Conservation (phyloP, 2,329 filamentous ascomycete genomes). For the Aspergillus flavus region DNA sequence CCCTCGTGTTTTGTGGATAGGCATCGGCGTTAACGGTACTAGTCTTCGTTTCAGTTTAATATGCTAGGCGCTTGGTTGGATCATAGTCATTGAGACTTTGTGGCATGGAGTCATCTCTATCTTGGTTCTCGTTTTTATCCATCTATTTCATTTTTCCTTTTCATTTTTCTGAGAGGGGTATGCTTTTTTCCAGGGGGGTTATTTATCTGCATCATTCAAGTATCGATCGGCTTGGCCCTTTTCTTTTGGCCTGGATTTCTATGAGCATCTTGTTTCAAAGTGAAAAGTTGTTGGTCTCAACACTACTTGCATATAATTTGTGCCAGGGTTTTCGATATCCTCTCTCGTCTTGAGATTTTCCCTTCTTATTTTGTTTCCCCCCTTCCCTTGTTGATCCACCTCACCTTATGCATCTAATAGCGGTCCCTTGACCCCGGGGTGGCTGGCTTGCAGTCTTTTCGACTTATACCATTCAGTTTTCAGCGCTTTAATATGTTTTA, state of each 20-base stretch:
- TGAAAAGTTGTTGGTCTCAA: slow-evolving; percentile 18
- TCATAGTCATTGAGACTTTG: slow-evolving; percentile 20
- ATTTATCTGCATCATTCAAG: slow-evolving; percentile 21
- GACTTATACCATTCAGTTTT: slow-evolving; percentile 14
- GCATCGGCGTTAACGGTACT: slow-evolving; percentile 26
- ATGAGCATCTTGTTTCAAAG: slow-evolving; percentile 20
- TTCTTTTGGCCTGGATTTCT: slow-evolving; percentile 15
- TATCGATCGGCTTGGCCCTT: slow-evolving; percentile 8
- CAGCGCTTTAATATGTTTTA: slow-evolving; percentile 3
- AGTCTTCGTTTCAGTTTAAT: slow-evolving; percentile 16
- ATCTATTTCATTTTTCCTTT: slow-evolving; percentile 2
- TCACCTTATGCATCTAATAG: slow-evolving; percentile 13
- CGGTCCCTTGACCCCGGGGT: slow-evolving; percentile 5
- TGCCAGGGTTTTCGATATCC: slow-evolving; percentile 24
- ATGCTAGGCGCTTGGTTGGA: slow-evolving; percentile 27
- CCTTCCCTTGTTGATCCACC: background rate
- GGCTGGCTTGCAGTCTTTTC: slow-evolving; percentile 4
- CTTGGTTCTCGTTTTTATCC: background rate
- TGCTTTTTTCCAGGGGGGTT: slow-evolving; percentile 4
- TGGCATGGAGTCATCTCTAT: slow-evolving; percentile 22
- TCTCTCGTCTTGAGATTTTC: slow-evolving; percentile 15
- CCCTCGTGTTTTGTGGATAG: slow-evolving; percentile 20
- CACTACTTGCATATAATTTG: slow-evolving; percentile 25
- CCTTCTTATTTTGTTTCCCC: background rate
- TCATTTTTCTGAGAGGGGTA: slow-evolving; percentile 11